phyloP scores from a whole-genome alignment of 306 rosid species.

The Prunus mume region DNA sequence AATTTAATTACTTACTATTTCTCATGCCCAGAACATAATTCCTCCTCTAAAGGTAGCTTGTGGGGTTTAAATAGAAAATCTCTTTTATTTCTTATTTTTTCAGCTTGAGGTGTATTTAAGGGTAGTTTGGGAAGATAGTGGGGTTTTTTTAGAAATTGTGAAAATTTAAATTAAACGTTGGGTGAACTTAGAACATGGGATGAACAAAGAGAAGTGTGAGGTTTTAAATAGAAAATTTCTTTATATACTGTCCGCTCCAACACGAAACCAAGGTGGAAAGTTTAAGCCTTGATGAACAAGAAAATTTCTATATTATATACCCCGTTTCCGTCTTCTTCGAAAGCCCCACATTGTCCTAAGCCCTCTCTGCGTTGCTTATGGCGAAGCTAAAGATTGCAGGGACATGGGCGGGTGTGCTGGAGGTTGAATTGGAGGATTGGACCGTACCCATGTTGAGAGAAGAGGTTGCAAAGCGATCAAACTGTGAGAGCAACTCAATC shows the following conservation, averaged over 20 bases:
- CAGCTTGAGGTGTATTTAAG: too few relatives aligned
- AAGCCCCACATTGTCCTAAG: background rate
- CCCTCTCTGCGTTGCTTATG: slow-evolving; percentile 34
- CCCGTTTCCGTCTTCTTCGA: background rate
- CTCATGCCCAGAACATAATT: too few relatives aligned
- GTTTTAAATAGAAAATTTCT: too few relatives aligned
- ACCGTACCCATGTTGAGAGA: slow-evolving; percentile 59
- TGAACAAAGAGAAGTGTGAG: too few relatives aligned
- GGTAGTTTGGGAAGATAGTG: too few relatives aligned
- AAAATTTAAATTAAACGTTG: too few relatives aligned
- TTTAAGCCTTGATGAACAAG: background rate
- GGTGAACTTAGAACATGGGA: too few relatives aligned
- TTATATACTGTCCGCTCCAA: background rate
- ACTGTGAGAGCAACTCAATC: slow-evolving; percentile 52
- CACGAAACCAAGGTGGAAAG: background rate
- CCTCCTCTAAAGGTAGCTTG: too few relatives aligned
- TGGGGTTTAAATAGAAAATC: too few relatives aligned
- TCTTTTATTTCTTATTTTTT: too few relatives aligned
- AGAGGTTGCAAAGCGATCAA: slow-evolving; percentile 67
- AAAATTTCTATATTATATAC: background rate
- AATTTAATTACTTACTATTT: too few relatives aligned
- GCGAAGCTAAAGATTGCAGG: slow-evolving; percentile 87
- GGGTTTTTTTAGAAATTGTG: too few relatives aligned
- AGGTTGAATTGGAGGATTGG: slow-evolving; percentile 62
- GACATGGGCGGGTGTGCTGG: slow-evolving; percentile 72